These are phyloP conservation scores for Nyssa sinensis DNA, from an alignment of 148 eudicot genomes.

Conservation along the genomic window DNA sequence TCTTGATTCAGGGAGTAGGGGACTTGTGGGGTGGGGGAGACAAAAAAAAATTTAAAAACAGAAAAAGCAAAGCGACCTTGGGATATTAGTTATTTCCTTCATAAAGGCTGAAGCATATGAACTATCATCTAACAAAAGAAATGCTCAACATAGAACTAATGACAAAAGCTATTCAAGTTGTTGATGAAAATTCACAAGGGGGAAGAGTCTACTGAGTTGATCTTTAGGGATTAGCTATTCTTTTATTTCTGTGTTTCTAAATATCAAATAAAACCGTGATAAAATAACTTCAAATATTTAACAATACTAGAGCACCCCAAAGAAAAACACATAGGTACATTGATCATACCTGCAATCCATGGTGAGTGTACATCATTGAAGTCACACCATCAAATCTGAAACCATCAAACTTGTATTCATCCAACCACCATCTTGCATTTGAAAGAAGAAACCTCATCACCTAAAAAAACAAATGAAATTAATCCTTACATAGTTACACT, in stretches of 20 bases:
- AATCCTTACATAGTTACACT: slow-evolving; percentile 1
- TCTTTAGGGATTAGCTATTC: no score
- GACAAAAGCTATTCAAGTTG: no score
- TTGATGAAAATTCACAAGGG: no score
- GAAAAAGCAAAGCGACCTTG: no score
- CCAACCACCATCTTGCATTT: slow-evolving; percentile 99
- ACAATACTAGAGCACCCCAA: not conserved
- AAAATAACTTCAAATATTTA: not conserved
- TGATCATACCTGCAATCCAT: slow-evolving; percentile 74
- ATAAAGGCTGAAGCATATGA: no score
- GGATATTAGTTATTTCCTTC: no score
- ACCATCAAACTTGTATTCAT: slow-evolving; percentile 97
- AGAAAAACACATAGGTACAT: not conserved
- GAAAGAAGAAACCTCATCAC: slow-evolving; percentile 90
- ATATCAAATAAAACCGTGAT: not conserved
- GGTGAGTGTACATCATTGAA: slow-evolving; percentile 99
- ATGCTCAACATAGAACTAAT: no score
- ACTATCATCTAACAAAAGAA: no score
- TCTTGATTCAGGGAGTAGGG: not conserved
- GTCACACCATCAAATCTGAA: slow-evolving; percentile 99
- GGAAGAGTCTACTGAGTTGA: no score
- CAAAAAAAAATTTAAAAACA: no score
- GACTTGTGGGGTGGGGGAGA: no score
- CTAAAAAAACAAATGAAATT: slow-evolving; percentile 38
- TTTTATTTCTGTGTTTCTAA: no score